A percentile compares a stretch with the other conserved stretches of the same genome.
Conservation (phyloP, 805 yeast genomes). For the Wickerhamiella sergipiensis region DNA sequence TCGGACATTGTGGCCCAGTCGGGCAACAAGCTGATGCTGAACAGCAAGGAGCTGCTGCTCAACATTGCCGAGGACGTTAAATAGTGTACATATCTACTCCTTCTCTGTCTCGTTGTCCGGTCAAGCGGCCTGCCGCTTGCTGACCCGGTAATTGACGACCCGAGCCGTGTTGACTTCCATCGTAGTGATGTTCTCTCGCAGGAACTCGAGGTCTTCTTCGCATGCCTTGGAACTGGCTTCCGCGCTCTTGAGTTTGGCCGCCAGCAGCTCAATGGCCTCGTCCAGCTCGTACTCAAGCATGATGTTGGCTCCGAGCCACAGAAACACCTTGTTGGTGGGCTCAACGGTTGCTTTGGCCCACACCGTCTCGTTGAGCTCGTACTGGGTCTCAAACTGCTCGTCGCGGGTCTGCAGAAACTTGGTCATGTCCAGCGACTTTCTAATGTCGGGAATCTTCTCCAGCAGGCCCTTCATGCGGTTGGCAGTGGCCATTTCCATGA, state of each 20-base stretch:
- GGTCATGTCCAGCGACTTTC: constrained; percentile 69
- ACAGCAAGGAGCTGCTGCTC: constrained; percentile 80
- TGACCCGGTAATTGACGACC: constrained; percentile 28
- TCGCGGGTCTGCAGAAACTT: constrained; percentile 38
- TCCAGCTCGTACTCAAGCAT: constrained; percentile 89
- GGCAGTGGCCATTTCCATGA: constrained; percentile 27
- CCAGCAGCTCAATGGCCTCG: constrained; percentile 67
- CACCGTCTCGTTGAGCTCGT: constrained; percentile 85
- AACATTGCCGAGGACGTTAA: constrained; percentile 78
- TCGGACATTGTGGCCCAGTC: constrained; percentile 73
- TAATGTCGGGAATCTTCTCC: constrained; percentile 80
- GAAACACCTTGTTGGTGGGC: constrained; percentile 50
- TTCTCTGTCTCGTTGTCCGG: no score
- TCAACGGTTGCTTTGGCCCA: constrained; percentile 70
- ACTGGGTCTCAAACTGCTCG: constrained; percentile 53
- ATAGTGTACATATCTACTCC: constrained; percentile 7
- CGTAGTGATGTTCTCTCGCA: constrained; percentile 83
- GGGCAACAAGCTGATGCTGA: constrained; percentile 84
- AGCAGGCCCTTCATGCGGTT: constrained; percentile 33
- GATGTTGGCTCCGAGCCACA: constrained; percentile 98
- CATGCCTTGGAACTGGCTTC: constrained; percentile 44
- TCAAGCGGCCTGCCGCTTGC: constrained; percentile 15
- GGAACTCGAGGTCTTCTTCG: constrained; percentile 71
- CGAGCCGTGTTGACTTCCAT: constrained; percentile 97
- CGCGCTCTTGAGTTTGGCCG: constrained; percentile 49